Conservation (phyloP, 2,329 filamentous ascomycete species). For the Trichoderma breve region DNA sequence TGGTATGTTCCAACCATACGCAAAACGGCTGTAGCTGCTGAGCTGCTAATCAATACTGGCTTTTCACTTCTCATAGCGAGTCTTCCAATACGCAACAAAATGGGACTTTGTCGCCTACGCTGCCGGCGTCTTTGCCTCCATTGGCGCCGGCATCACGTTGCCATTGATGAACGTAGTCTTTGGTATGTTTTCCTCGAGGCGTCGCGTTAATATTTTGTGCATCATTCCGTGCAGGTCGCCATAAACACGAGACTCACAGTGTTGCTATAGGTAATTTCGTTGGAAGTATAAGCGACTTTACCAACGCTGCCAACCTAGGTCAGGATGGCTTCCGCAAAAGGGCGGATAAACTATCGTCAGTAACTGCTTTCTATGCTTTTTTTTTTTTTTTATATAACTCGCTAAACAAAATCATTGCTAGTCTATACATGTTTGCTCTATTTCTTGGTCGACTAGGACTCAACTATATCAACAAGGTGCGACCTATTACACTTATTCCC, state of each 20-base stretch:
- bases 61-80: constrained; percentile 34
- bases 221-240: background rate
- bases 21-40: background rate
- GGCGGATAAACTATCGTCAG: constrained; percentile 48
- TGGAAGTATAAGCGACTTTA: constrained; percentile 45
- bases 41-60: background rate
- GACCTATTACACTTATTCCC: background rate
- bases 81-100: constrained; percentile 54
- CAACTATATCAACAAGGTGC: constrained; percentile 59
- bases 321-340: constrained; percentile 40
- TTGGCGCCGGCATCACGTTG: constrained; percentile 53
- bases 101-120: constrained; percentile 51
- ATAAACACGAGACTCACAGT: background rate
- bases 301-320: constrained; percentile 31
- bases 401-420: constrained; percentile 27
- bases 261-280: constrained; percentile 41
- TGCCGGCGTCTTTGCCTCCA: constrained; percentile 47
- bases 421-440: constrained; percentile 67
- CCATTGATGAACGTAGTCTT: constrained; percentile 61
- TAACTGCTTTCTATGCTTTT: background rate
- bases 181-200: constrained; percentile 35
- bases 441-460: constrained; percentile 65
- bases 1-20: constrained; percentile 27
- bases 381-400: background rate
- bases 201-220: background rate